Conservation (phyloP, 2,329 filamentous ascomycete species). For the Neonectria neomacrospora region DNA sequence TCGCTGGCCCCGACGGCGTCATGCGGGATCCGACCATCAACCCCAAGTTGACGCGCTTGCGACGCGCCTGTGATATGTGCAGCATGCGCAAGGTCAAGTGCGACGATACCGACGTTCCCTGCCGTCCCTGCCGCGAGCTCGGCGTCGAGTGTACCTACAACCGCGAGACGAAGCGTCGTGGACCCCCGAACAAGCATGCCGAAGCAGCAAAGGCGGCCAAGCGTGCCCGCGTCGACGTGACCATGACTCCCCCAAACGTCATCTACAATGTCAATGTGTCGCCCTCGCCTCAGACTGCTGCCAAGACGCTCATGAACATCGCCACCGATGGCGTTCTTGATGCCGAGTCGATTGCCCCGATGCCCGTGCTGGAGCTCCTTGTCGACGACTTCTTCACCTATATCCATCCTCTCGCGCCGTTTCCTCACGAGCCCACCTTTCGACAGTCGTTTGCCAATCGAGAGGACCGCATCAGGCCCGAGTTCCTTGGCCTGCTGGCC, state of each 20-base stretch:
- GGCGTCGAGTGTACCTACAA: constrained; percentile 68
- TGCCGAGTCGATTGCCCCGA: constrained; percentile 77
- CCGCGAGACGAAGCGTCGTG: constrained; percentile 67
- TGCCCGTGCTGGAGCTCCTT: constrained; percentile 73
- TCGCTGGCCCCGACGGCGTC: constrained; percentile 37
- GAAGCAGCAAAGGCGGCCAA: constrained; percentile 67
- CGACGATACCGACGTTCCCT: constrained; percentile 66
- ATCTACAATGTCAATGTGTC: constrained; percentile 46
- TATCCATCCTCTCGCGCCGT: constrained; percentile 80
- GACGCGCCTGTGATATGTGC: constrained; percentile 71
- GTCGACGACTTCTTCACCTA: constrained; percentile 88
- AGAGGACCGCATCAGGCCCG: constrained; percentile 72
- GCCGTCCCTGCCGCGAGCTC: constrained; percentile 66
- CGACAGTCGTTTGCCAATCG: constrained; percentile 73
- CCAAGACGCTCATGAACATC: constrained; percentile 61
- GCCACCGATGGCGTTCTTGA: constrained; percentile 58
- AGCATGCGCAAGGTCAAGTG: constrained; percentile 72
- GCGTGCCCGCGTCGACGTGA: constrained; percentile 54
- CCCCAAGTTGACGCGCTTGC: constrained; percentile 65
- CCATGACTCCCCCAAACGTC: constrained; percentile 23
- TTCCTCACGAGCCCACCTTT: constrained; percentile 83
- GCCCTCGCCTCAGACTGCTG: constrained; percentile 58
- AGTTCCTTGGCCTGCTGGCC: constrained; percentile 76
- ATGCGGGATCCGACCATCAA: constrained; percentile 57
- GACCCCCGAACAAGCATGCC: constrained; percentile 69